Percentiles rank a stretch among this genome's conserved stretches.
These are phyloP conservation scores for Phytopythium chamaehyphon DNA, from an alignment of 352 stramenopile genomes.

Conservation along the genomic window DNA sequence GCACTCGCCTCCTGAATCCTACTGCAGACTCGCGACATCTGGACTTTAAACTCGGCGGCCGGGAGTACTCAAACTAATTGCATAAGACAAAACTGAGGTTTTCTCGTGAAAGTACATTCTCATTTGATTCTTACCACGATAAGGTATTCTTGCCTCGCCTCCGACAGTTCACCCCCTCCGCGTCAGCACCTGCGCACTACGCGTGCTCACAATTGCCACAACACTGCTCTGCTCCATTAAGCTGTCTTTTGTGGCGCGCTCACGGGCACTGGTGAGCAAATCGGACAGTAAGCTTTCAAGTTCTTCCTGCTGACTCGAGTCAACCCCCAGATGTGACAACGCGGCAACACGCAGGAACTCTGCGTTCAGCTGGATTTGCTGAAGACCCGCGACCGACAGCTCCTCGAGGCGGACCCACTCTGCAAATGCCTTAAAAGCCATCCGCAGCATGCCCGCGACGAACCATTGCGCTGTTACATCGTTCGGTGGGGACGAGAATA, in stretches of 20 bases:
- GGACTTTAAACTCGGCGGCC: not conserved
- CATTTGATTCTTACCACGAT: no score
- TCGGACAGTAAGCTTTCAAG: constrained; percentile 74
- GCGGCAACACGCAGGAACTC: constrained; percentile 63
- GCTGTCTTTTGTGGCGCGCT: constrained; percentile 49
- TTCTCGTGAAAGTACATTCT: not conserved
- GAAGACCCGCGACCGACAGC: constrained; percentile 60
- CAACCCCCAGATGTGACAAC: constrained; percentile 24
- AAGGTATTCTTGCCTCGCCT: not conserved
- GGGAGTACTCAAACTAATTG: not conserved
- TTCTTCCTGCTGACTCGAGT: constrained; percentile 37
- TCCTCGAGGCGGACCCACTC: constrained; percentile 63
- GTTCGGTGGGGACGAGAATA: constrained; percentile 45
- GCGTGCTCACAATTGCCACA: constrained; percentile 79
- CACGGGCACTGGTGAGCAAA: constrained; percentile 70
- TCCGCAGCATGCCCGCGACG: constrained; percentile 67
- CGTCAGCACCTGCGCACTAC: constrained; percentile 64
- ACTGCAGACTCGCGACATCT: not conserved
- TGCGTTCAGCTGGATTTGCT: constrained; percentile 80
- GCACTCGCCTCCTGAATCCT: constrained; percentile 21
- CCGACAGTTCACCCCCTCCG: constrained; percentile 28
- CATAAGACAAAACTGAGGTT: no score
- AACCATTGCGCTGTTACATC: constrained; percentile 55
- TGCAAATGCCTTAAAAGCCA: constrained; percentile 70
- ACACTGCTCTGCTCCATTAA: constrained; percentile 85